Evolutionary conservation across 345 rosid species (phyloP).

Genomic region (Pistacia vera): DNA sequence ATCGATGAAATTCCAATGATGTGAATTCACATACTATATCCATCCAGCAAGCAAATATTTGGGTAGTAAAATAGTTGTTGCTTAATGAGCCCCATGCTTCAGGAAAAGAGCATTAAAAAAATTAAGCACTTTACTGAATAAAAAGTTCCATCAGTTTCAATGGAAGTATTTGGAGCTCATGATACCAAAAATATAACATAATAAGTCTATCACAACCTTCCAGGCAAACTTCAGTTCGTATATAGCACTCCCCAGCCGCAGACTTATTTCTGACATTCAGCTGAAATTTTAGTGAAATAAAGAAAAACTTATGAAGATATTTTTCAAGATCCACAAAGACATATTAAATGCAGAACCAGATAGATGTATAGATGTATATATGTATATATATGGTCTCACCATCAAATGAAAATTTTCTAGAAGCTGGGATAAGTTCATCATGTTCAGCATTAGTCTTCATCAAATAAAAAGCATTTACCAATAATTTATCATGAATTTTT

Average conservation of each 20-base stretch:
- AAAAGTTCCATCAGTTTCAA: background rate
- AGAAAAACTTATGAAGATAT: constrained; percentile 18
- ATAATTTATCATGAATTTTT: background rate
- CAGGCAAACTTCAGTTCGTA: constrained; percentile 88
- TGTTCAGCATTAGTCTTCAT: background rate
- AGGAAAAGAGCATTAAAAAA: constrained; percentile 1
- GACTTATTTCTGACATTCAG: constrained; percentile 92
- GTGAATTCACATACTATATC: constrained; percentile 9
- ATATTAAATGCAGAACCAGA: constrained; percentile 6
- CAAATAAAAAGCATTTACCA: constrained; percentile 1
- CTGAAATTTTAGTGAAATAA: constrained; percentile 48
- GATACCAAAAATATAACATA: constrained; percentile 7
- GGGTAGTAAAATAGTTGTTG: background rate
- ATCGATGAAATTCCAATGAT: background rate
- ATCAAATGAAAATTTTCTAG: background rate
- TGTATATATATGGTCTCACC: background rate
- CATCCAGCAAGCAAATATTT: background rate
- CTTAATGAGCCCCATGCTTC: constrained; percentile 17
- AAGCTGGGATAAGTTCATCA: background rate
- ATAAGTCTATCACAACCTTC: constrained; percentile 63
- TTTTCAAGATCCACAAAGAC: constrained; percentile 2
- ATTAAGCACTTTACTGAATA: constrained; percentile 2
- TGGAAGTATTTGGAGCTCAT: constrained; percentile 5
- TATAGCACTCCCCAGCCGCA: constrained; percentile 90
- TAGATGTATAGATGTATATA: too few relatives aligned